A percentile compares a stretch with the other conserved stretches of the same genome.
These are phyloP conservation scores for Aaosphaeria pasadenensis DNA, from an alignment of 2,329 filamentous ascomycete species.

Conservation along the genomic window DNA sequence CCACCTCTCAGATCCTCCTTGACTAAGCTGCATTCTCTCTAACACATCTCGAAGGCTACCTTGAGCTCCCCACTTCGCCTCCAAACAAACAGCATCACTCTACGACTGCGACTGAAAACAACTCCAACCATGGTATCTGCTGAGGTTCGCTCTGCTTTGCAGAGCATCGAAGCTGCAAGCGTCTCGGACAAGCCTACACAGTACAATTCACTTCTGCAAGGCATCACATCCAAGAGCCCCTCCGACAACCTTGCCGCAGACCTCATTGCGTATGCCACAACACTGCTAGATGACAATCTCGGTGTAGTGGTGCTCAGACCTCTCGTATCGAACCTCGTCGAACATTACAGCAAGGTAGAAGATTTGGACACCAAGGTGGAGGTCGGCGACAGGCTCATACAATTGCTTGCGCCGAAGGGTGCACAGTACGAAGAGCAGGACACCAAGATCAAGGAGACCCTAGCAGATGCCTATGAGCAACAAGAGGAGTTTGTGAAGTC, in stretches of 20 bases:
- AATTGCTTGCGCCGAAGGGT: constrained; percentile 63
- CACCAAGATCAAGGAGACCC: constrained; percentile 71
- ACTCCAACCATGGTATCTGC: constrained; percentile 47
- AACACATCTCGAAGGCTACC: constrained; percentile 5
- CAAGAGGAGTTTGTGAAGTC: constrained; percentile 78
- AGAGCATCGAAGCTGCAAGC: constrained; percentile 48
- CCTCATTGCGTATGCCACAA: constrained; percentile 65
- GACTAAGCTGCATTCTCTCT: no score
- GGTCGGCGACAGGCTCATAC: constrained; percentile 71
- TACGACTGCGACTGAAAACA: background rate
- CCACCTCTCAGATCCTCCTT: no score
- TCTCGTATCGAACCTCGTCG: constrained; percentile 66
- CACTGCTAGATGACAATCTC: constrained; percentile 65
- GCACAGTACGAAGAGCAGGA: constrained; percentile 77
- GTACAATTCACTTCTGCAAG: constrained; percentile 57
- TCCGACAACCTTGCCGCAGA: constrained; percentile 54
- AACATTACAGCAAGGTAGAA: constrained; percentile 58
- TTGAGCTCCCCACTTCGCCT: constrained; percentile 7
- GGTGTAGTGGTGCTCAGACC: constrained; percentile 74
- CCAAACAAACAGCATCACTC: constrained; percentile 2
- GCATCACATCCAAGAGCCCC: constrained; percentile 49
- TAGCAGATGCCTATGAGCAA: constrained; percentile 79
- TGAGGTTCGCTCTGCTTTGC: constrained; percentile 48
- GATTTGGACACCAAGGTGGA: constrained; percentile 68
- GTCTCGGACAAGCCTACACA: constrained; percentile 51